phyloP scores from a whole-genome alignment of 2,329 filamentous ascomycete genomes.

The Pseudopithomyces maydicus region DNA sequence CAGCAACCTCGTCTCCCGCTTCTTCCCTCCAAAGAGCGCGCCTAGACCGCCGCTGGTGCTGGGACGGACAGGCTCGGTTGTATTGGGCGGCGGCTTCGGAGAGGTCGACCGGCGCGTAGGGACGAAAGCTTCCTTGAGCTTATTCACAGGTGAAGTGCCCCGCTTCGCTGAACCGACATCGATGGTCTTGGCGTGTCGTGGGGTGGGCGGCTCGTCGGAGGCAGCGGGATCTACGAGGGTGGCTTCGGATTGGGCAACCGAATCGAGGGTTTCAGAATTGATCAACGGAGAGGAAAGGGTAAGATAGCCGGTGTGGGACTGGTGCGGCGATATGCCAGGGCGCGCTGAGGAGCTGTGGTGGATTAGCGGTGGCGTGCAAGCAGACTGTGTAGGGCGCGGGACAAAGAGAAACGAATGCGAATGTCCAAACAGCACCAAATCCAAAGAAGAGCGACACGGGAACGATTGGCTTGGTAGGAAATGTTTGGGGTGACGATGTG shows the following conservation, averaged over 20 bases:
- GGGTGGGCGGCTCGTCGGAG: conserved; percentile 33
- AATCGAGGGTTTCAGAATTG: conserved; percentile 47
- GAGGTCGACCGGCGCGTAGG: conserved; percentile 37
- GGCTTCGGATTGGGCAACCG: conserved; percentile 35
- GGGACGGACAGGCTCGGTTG: conserved; percentile 47
- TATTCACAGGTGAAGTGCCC: conserved; percentile 71
- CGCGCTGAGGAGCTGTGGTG: conserved; percentile 37
- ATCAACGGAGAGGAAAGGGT: conserved; percentile 57
- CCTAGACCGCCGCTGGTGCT: conserved; percentile 51
- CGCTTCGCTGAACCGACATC: conserved; percentile 53
- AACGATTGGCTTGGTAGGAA: conserved; percentile 16
- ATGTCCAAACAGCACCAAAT: conserved; percentile 3
- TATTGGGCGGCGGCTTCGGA: conserved; percentile 31
- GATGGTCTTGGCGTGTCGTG: conserved; percentile 38
- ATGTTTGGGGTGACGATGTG: conserved; percentile 16
- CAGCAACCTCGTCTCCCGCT: conserved; percentile 34
- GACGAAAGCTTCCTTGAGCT: conserved; percentile 73
- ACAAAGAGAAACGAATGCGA: conserved; percentile 18
- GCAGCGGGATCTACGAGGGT: conserved; percentile 38
- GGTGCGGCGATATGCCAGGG: conserved; percentile 52
- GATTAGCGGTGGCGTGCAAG: conserved; percentile 28
- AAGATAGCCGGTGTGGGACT: conserved; percentile 55
- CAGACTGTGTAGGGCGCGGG: conserved; percentile 16
- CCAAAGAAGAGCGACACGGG: not conserved
- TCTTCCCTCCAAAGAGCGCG: conserved; percentile 48